Evolutionary conservation across 2,329 filamentous ascomycete species (phyloP).

Genomic region (Curvularia sp.): DNA sequence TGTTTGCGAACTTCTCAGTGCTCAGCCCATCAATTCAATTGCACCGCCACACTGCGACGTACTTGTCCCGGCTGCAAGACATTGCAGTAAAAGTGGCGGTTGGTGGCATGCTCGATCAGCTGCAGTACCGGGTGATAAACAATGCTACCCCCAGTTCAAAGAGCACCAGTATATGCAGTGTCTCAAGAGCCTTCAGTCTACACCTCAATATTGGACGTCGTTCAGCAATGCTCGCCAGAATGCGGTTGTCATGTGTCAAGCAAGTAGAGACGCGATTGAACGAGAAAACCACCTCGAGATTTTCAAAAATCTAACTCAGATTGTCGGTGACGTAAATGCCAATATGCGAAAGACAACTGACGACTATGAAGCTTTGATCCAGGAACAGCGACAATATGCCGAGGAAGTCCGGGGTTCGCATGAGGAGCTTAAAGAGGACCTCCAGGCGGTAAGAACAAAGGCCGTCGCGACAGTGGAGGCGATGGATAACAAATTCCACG

Average conservation of each 20-base stretch:
- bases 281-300: slow-evolving; percentile 54
- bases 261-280: slow-evolving; percentile 64
- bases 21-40: slow-evolving; percentile 50
- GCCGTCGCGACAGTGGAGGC: slow-evolving; percentile 26
- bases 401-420: slow-evolving; percentile 33
- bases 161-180: slow-evolving; percentile 57
- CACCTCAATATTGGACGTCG: slow-evolving; percentile 67
- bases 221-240: slow-evolving; percentile 69
- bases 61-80: slow-evolving; percentile 53
- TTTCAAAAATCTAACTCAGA: slow-evolving; percentile 44
- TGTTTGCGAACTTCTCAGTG: slow-evolving; percentile 66
- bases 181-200: slow-evolving; percentile 60
- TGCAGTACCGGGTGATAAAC: slow-evolving; percentile 23
- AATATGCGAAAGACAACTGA: slow-evolving; percentile 31
- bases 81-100: slow-evolving; percentile 33
- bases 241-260: slow-evolving; percentile 67
- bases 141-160: slow-evolving; percentile 47
- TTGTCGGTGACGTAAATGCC: slow-evolving; percentile 32
- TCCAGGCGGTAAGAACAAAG: slow-evolving; percentile 29
- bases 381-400: slow-evolving; percentile 33
- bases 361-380: slow-evolving; percentile 33
- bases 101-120: slow-evolving; percentile 30
- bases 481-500: slow-evolving; percentile 30
- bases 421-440: slow-evolving; percentile 23
- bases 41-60: slow-evolving; percentile 61